Percentiles rank a stretch among this genome's conserved stretches.
Evolutionary conservation across 306 rosid genomes (phyloP).

Genomic region (Fragaria iinumae): DNA sequence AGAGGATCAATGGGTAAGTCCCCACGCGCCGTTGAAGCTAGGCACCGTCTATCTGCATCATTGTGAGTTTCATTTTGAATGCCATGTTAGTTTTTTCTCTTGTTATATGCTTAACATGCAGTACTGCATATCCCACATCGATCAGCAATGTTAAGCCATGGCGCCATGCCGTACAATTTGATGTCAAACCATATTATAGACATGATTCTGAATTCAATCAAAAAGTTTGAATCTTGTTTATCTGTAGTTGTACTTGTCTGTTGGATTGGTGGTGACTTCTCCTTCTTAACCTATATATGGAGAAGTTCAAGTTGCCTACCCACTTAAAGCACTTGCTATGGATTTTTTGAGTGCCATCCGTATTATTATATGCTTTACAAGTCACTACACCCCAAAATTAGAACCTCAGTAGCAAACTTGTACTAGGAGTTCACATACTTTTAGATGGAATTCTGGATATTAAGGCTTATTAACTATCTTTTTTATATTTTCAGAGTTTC

Average conservation of each 20-base stretch:
- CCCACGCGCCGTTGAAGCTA: constrained; percentile 54
- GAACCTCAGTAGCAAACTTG: neutral
- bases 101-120: neutral
- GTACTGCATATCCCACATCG: neutral
- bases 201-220: neutral
- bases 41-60: constrained; percentile 67
- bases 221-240: neutral
- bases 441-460: neutral
- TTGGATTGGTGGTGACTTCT: neutral
- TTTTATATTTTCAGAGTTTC: neutral
- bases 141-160: neutral
- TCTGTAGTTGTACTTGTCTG: neutral
- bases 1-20: constrained; percentile 66
- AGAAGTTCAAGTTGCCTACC: neutral
- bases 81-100: neutral
- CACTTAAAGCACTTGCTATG: neutral
- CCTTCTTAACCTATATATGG: neutral
- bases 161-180: neutral
- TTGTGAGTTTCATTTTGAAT: constrained; percentile 48
- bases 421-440: neutral
- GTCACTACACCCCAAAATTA: neutral
- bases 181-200: neutral
- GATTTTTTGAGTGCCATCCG: neutral
- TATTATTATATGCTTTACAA: neutral
- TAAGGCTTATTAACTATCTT: neutral